Evolutionary conservation across 2,329 filamentous ascomycete genomes (phyloP), one percentile per base, ranked within the genome.

Genomic region (Calonectria montana): DNA sequence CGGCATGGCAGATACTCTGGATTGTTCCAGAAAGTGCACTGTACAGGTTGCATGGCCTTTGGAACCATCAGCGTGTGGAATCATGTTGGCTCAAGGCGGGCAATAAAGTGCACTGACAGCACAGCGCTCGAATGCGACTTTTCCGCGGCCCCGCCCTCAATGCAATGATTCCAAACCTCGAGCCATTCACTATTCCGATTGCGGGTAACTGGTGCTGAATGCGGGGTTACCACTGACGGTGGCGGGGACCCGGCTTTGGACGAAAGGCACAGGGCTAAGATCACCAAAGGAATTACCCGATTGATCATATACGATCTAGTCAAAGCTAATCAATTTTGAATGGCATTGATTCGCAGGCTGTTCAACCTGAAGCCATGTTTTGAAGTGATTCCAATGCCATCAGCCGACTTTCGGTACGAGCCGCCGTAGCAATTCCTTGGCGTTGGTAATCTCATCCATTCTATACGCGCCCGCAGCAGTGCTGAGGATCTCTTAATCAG

Each of bases 401-500:
- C 31, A 59, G 53, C 13, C 29, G 53, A 59, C 53, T 59, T 59
- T 59, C 53, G 53, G 53, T 37, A 12, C 15, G 53, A 23, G 53
- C 53, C 53, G 53, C 37, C n/a, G 12, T 12, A 62, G 29, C 27
- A 9, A 2, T 23, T 39, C 21, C 48, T 64, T 65, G 35, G 41
- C 35, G 53, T 76, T 68, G 59, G 43, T 65, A 70, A 73, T 67
- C 4, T 43, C 12, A 27, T 31, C 16, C 15, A 53, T 67, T 27
- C 25, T n/a, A 72, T 68, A 73, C 35, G 62, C 41, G 68, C 57
- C 65, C 66, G 65, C 67, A 70, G 47, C 63, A 16, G 65, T 70
- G 31, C 31, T 12, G 31, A 35, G 69, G 23, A 45, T 63, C 71
- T 72, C 8, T 25, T 50, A 29, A 76, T 73, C 45, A 73, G 67